A percentile compares a stretch with the other conserved stretches of the same genome.
Evolutionary conservation across 345 rosid species (phyloP).

Genomic region (Gossypium sturtianum): DNA sequence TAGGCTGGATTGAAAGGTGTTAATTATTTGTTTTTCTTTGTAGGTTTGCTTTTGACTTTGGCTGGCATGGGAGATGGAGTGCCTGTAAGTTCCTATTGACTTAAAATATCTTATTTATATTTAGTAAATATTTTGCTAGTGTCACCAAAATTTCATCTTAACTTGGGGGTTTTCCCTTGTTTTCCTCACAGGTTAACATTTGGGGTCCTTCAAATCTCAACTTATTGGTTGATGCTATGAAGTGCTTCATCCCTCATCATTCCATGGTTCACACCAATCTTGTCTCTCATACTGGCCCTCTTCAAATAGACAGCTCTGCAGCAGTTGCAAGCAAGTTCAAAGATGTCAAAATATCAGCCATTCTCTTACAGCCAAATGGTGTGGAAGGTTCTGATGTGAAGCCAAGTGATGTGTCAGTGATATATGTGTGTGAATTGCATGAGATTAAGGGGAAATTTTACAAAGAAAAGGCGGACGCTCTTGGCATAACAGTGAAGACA

Average conservation of each 20-base stretch:
- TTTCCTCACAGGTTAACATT: conserved; percentile 57
- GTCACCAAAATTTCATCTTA: background rate
- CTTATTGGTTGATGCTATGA: conserved; percentile 84
- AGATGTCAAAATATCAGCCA: conserved; percentile 81
- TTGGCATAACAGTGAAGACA: conserved; percentile 78
- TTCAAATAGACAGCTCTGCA: conserved; percentile 17
- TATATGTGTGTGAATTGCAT: conserved; percentile 80
- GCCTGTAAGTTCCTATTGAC: conserved; percentile 53
- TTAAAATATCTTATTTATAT: conserved; percentile 4
- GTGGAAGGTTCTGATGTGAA: conserved; percentile 5
- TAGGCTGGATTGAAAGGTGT: background rate
- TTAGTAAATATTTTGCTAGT: background rate
- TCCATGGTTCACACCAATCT: conserved; percentile 82
- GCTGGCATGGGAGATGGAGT: conserved; percentile 95
- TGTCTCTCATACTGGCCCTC: conserved; percentile 17
- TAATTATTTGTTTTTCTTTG: background rate
- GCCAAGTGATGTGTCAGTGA: conserved; percentile 73
- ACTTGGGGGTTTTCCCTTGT: background rate
- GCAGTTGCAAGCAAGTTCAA: conserved; percentile 27
- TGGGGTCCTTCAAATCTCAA: conserved; percentile 98
- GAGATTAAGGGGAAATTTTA: conserved; percentile 82
- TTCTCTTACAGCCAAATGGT: conserved; percentile 44
- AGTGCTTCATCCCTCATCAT: conserved; percentile 82
- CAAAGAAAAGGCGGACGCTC: conserved; percentile 65
- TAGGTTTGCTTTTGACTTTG: conserved; percentile 83